These are phyloP conservation scores for Suillus discolor DNA, from an alignment of 768 basidiomycete genomes.

Conservation along the genomic window DNA sequence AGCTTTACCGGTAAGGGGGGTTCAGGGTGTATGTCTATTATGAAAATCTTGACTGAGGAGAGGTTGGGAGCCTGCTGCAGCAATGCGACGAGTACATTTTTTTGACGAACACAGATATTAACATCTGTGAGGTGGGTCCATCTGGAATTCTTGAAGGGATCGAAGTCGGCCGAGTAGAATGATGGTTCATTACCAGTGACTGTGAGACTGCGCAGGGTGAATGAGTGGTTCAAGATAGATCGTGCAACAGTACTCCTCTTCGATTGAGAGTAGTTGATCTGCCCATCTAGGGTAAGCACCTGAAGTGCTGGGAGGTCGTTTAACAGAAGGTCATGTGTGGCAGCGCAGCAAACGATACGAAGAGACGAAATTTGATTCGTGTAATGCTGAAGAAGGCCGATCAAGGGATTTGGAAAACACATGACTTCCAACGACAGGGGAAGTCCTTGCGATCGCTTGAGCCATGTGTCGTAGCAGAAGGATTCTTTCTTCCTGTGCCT, in stretches of 20 bases:
- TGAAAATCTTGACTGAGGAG: constrained; percentile 10
- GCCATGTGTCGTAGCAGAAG: constrained; percentile 16
- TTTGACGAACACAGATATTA: neutral
- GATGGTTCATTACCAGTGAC: neutral
- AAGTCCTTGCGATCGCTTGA: constrained; percentile 15
- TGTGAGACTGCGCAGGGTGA: constrained; percentile 17
- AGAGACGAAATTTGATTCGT: constrained; percentile 10
- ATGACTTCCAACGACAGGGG: constrained; percentile 24
- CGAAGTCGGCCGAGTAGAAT: neutral
- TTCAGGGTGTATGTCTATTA: neutral
- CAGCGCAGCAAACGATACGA: constrained; percentile 8
- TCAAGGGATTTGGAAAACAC: neutral
- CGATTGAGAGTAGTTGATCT: neutral
- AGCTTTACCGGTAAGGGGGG: neutral
- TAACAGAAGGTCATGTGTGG: constrained; percentile 17
- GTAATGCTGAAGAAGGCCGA: constrained; percentile 20
- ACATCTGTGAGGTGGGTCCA: constrained; percentile 23
- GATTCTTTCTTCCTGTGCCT: constrained; percentile 9
- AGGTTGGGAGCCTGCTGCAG: neutral
- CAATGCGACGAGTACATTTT: constrained; percentile 6
- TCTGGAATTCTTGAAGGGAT: constrained; percentile 14
- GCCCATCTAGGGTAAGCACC: constrained; percentile 20
- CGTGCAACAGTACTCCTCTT: neutral
- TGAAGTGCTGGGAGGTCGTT: constrained; percentile 19
- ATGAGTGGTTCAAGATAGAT: constrained; percentile 11